A percentile compares a stretch with the other conserved stretches of the same genome.
Evolutionary conservation across 352 stramenopile species (phyloP).

Genomic region (Phytopythium kandeliae): DNA sequence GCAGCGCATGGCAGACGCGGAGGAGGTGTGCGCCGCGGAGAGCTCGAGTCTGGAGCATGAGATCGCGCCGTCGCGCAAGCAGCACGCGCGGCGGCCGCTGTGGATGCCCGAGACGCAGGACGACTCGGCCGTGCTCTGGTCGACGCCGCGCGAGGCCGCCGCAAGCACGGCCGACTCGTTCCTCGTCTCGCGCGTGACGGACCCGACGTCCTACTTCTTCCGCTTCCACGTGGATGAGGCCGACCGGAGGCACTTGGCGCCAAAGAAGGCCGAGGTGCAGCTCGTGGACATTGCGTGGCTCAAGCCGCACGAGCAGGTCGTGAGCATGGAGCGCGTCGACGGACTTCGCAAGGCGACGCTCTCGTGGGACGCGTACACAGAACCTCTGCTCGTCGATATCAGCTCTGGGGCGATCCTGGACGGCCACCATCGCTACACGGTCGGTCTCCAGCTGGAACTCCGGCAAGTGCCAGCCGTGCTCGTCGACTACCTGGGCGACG

Average conservation of each 20-base stretch:
- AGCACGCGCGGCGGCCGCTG: conserved; percentile 47
- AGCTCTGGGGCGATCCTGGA: conserved; percentile 79
- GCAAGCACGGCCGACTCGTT: conserved; percentile 52
- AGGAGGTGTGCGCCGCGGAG: conserved; percentile 34
- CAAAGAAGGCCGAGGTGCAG: conserved; percentile 73
- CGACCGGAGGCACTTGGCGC: conserved; percentile 37
- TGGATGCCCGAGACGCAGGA: conserved; percentile 76
- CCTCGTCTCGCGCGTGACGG: conserved; percentile 72
- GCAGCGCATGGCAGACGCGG: conserved; percentile 49
- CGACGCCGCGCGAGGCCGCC: conserved; percentile 5
- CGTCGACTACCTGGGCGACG: conserved; percentile 75
- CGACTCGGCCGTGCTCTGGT: conserved; percentile 53
- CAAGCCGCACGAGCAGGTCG: conserved; percentile 80
- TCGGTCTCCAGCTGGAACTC: conserved; percentile 61
- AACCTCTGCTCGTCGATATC: conserved; percentile 75
- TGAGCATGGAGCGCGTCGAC: conserved; percentile 74
- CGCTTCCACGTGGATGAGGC: conserved; percentile 71
- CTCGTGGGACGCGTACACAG: conserved; percentile 77
- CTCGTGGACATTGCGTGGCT: conserved; percentile 81
- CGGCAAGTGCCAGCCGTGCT: conserved; percentile 72
- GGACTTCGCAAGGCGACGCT: conserved; percentile 74
- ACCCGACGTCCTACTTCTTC: conserved; percentile 86
- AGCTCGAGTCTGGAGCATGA: conserved; percentile 58
- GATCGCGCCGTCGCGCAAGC: conserved; percentile 51
- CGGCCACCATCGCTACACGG: conserved; percentile 79